Base-by-base conservation (phyloP, 176 grass and related monocot species). In the Bolboschoenus planiculmis region DNA sequence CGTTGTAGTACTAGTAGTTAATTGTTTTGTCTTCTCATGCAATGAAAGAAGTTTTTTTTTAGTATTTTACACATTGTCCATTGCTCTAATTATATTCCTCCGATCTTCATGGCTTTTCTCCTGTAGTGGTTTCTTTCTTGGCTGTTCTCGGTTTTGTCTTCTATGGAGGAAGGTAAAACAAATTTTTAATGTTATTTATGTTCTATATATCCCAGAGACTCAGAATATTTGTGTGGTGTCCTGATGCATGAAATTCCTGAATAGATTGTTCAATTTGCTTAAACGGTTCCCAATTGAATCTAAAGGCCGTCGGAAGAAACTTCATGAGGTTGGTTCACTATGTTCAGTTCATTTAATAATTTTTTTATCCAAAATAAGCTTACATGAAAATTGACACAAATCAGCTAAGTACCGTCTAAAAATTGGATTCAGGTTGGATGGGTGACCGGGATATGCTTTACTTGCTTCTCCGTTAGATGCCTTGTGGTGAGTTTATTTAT, bases 361-460 rank as follows among this genome's bases (percentile, higher is more conserved):
- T 40, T 46, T 33, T 82, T 63, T 65, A 3, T 13, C 44, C 72
- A 76, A 31, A 14, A 66, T 65, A 63, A 48, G 60, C 11, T 35
- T 29, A 44, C 61, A 16, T 80, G 31, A 16, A 43, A 43, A 14
- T 80, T 14, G 4, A 39, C 6, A 21, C 11, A 58, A 80, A 36
- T 59, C 24, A 58, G 31, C 10, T 26, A 59, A 3, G 30, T 43
- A 36, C 31, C 48, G 10, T 82, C 14, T 14, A 9, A 14, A 47
- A 82, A 64, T 82, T 63, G 58, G 27, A 66, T 82, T 81, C 60
- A 82, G 80, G 80, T 82, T 61, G 80, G 80, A 82, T 82, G 57
- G 56, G 80, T 82, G 16, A 82, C 80, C 2, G 58, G 57, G 16
- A 88, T 84, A 46, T 77, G 58, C 53, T 81, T 72, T 56, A 56